Evolutionary conservation across 352 stramenopile species (phyloP).

Genomic region (Phytophthora tubulina): DNA sequence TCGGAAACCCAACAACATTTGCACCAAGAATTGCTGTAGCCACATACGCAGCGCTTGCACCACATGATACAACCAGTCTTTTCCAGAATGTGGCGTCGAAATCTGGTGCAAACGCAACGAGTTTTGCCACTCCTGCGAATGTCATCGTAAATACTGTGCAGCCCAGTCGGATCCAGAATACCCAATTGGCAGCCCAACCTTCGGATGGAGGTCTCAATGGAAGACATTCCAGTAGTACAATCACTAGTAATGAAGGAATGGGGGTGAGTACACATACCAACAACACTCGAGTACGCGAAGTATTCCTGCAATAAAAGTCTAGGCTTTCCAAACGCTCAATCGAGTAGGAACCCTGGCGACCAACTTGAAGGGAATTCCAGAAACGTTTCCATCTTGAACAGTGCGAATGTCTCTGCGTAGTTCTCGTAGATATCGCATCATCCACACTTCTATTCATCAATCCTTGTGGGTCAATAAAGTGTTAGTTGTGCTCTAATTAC

Average conservation of each 20-base stretch:
- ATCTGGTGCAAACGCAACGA: slow-evolving; percentile 10
- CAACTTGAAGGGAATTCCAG: slow-evolving; percentile 21
- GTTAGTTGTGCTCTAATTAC: neutral
- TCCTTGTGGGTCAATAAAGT: too few relatives aligned
- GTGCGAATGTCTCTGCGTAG: too few relatives aligned
- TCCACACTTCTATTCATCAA: too few relatives aligned
- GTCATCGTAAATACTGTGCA: slow-evolving; percentile 16
- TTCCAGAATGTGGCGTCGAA: neutral
- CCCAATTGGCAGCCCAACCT: slow-evolving; percentile 23
- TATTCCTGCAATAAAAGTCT: slow-evolving; percentile 16
- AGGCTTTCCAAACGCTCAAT: slow-evolving; percentile 25
- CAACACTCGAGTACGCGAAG: slow-evolving; percentile 8
- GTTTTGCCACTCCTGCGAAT: slow-evolving; percentile 3
- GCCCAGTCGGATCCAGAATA: slow-evolving; percentile 23
- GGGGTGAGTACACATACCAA: slow-evolving; percentile 25
- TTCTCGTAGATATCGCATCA: too few relatives aligned
- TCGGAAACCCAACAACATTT: slow-evolving; percentile 12
- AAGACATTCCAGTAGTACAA: slow-evolving; percentile 26
- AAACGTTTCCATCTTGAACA: too few relatives aligned
- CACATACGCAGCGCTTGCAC: slow-evolving; percentile 7
- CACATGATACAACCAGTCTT: neutral
- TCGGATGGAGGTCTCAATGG: slow-evolving; percentile 11
- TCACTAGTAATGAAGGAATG: slow-evolving; percentile 6
- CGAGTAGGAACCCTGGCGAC: slow-evolving; percentile 29
- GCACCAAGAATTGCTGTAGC: slow-evolving; percentile 4